Base-by-base conservation (phyloP, 2,329 filamentous ascomycete species). In the Fusarium gaditjirri region DNA sequence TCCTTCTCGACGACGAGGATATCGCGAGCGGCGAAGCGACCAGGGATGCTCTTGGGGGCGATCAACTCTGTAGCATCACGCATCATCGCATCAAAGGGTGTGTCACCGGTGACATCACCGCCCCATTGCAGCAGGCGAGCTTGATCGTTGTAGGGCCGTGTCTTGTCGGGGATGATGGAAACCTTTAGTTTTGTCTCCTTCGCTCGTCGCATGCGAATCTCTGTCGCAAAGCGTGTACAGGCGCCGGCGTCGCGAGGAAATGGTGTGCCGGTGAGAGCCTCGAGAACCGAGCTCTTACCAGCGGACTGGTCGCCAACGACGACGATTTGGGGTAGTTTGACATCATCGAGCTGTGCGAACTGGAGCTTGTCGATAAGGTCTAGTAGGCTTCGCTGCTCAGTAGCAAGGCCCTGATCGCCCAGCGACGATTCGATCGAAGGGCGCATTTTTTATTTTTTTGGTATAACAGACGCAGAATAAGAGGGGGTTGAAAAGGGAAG, bases 291-390 rank as follows among this genome's bases (percentile, higher is more conserved):
- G 72, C 87, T 90, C 78, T 91, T 91, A 25, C 90, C 90, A 10
- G 88, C 86, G 4, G 88, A 90, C 78, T 91, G 89, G 76, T 91
- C 88, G 35, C 89, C 89, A 38, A 90, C 89, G 29, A 91, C 89
- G 50, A 91, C 88, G 39, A 91, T 87, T 75, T 91, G 88, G 2
- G 88, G 88, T 0, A 90, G 82, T 50, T 85, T 84, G 73, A 87
- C 81, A 77, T 86, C 85, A 75, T 88, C 81, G 77, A 88, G 78
- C 76, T 88, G 83, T 68, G 84, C 80, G 78, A 86, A 84, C 76
- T 86, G 84, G n/a, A 90, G 83, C 60, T 85, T 85, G 66, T 88
- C 86, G 62, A 90, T 84, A 52, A 88, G 85, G 70, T 91, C 87
- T 43, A 91, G 82, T 42, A 91, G 83, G 21, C 84, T 84, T 13